These are phyloP conservation scores for Macrocybe gigantea DNA, from an alignment of 768 basidiomycete genomes.

Conservation along the genomic window DNA sequence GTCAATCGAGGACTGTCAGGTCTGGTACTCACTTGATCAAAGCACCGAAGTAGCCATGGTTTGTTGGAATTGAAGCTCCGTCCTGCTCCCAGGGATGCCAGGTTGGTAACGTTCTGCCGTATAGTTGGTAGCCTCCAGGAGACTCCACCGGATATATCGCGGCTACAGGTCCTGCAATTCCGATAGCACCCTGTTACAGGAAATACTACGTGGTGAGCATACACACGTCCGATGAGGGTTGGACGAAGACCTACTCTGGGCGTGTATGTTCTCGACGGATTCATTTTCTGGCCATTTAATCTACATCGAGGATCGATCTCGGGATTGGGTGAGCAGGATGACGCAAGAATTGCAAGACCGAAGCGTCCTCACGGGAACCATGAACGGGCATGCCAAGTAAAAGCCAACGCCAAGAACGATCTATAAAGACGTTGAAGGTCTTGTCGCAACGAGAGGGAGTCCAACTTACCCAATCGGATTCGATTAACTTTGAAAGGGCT, in stretches of 20 bases:
- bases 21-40: constrained; percentile 46
- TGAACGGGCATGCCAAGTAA: constrained; percentile 59
- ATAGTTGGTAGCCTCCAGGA: constrained; percentile 58
- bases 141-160: constrained; percentile 64
- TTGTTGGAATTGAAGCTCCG: constrained; percentile 34
- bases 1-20: neutral
- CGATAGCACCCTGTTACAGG: constrained; percentile 52
- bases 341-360: neutral
- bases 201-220: neutral
- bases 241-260: constrained; percentile 36
- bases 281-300: constrained; percentile 68
- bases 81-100: constrained; percentile 61
- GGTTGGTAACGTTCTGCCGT: constrained; percentile 55
- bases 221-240: too few relatives aligned
- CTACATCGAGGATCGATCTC: constrained; percentile 55
- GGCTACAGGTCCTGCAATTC: constrained; percentile 59
- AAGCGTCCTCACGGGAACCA: constrained; percentile 42
- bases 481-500: constrained; percentile 38
- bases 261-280: constrained; percentile 63
- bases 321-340: neutral
- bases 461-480: constrained; percentile 41
- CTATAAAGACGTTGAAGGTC: constrained; percentile 19
- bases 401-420: constrained; percentile 60
- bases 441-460: neutral
- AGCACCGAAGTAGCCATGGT: constrained; percentile 58